Evolutionary conservation across 2,329 filamentous ascomycete species (phyloP), one percentile per base, ranked within the genome.

Genomic region (Sphaerulina vaccinii): DNA sequence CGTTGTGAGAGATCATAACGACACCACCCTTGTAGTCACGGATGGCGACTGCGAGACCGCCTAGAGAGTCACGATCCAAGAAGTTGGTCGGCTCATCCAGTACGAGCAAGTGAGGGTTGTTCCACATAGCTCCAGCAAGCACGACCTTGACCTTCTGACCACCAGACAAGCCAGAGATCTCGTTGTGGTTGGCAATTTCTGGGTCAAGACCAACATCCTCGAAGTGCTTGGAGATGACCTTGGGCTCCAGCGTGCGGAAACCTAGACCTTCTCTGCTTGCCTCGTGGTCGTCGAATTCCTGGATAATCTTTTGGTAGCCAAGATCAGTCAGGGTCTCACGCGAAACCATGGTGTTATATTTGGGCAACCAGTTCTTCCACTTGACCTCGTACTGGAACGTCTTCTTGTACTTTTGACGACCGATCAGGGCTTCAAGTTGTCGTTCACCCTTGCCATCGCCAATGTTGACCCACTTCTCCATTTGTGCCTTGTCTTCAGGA

Each of bases 91-190:
- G 93, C 75, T 99, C 92, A 80, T 99, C 93, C 18, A 99, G 86
- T 42, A 99, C 93, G 56, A 99, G 83, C 66, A 99, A 76, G 77
- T 99, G 93, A 1, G 93, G 93, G 78, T 97, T 97, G 77, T 97
- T 96, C 63, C 65, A 67, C 63, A 68, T 68, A 32, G 67, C 89
- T 66, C 89, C 89, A 2, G 90, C 93, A 63, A 99, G 84, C 58
- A 99, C 93, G 41, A 99, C 93, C 81, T 99, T 99, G 76, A 99
- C 93, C 75, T 97, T 97, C 71, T 99, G 93, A 11, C 93, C 93
- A 73, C 93, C 93, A 8, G 91, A 96, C 10, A 99, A 80, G 65
- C 91, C 93, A 57, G 88, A 90, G 65, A 99, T 99, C 74, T 96
- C 87, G 72, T 96, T 97, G 82, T 99, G 93, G 75, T 96, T 96